Evolutionary conservation across 106 monocot species (phyloP), one percentile per base, ranked within the genome.

Genomic region (Phalaenopsis aphrodite): DNA sequence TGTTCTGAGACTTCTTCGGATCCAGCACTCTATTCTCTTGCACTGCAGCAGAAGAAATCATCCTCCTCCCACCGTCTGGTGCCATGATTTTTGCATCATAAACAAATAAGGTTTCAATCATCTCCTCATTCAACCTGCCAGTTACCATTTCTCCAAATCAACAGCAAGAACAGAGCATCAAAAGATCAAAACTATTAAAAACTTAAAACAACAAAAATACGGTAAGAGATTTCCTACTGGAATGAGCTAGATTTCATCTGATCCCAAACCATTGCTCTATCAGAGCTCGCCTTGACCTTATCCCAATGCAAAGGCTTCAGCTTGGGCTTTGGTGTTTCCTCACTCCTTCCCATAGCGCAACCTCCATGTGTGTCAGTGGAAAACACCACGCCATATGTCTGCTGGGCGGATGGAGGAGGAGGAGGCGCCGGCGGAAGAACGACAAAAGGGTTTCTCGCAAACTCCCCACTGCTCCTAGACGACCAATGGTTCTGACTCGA

Each of bases 261-360:
- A 85, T 98, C 98, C 98, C 98, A 98, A 77, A 94, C 92, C 94
- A 89, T 98, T 10, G 79, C 86, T 18, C 91, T 71, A 67, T 93
- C 89, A 4, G 98, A 93, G 87, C 94, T 98, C 5, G 98, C 98
- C 77, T 88, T 78, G 30, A 98, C 98, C 78, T 98, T 98, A 76
- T 98, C 98, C 98, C 98, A 94, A 65, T 98, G 94, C 84, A 98
- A 78, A 58, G 98, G 90, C 83, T 98, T 98, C 88, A 98, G 42
- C 84, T 93, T 98, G 10, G 88, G 89, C 80, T 83, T 76, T 9
- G 75, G 83, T 3, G 56, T 79, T 75, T 81, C 87, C 72, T 88
- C 89, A 36, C 47, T 83, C 79, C 23, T 84, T 65, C 77, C 88
- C 5, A 17, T 19, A 17, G 37, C 82, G 2, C 75, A 78, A 80